These are phyloP conservation scores for Scedosporium aurantiacum DNA, from an alignment of 2,329 filamentous ascomycete genomes.

Conservation along the genomic window DNA sequence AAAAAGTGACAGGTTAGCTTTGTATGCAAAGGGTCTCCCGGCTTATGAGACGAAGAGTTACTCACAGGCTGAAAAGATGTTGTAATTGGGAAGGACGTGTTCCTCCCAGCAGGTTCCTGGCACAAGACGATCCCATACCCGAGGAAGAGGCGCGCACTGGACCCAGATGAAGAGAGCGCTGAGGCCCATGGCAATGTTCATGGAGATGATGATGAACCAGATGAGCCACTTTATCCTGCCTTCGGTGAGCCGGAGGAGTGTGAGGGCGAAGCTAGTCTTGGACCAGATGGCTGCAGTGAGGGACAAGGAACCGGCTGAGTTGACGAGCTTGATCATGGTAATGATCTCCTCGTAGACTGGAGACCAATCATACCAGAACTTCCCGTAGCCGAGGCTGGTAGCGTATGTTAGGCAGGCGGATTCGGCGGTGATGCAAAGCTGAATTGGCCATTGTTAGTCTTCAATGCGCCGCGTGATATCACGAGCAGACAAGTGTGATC, in stretches of 20 bases:
- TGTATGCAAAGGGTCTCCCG: too few relatives aligned
- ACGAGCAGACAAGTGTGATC: neutral
- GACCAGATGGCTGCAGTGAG: constrained; percentile 17
- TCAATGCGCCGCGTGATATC: neutral
- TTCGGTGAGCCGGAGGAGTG: constrained; percentile 16
- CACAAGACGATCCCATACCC: constrained; percentile 15
- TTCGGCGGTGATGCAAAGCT: constrained; percentile 10
- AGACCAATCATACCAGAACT: constrained; percentile 10
- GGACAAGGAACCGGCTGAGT: constrained; percentile 13
- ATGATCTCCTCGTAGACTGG: neutral
- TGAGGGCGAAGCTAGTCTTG: constrained; percentile 21
- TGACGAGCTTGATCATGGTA: constrained; percentile 9
- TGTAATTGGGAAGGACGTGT: constrained; percentile 7
- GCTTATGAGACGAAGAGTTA: neutral
- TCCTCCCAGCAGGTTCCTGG: constrained; percentile 19
- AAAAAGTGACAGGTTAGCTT: constrained; percentile 7
- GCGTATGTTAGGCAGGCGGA: constrained; percentile 7
- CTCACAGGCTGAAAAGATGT: constrained; percentile 11
- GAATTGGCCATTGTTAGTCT: neutral
- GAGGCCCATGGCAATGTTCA: constrained; percentile 14
- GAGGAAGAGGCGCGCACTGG: constrained; percentile 12
- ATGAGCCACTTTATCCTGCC: constrained; percentile 11
- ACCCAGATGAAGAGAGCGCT: constrained; percentile 14
- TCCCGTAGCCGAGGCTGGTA: constrained; percentile 10
- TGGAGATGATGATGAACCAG: constrained; percentile 16